Conservation (phyloP, 208 protist genomes). For the Endotrypanum monterogeii region DNA sequence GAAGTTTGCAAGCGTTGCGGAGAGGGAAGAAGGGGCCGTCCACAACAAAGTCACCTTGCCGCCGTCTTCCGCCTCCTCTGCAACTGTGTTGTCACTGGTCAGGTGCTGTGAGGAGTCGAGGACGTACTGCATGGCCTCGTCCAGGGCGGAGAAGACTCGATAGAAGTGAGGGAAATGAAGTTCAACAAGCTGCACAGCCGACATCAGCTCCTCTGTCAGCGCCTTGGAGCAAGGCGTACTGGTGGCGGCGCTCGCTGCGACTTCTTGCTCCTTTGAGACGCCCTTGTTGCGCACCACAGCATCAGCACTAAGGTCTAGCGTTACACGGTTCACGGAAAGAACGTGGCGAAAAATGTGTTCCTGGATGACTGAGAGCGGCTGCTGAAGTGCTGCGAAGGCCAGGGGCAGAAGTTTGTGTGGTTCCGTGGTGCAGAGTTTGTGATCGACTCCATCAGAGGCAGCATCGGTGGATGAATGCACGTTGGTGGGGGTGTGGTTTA, state of each 20-base stretch:
- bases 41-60: neutral
- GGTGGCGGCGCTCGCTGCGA: neutral
- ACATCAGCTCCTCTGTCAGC: neutral
- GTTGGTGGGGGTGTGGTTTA: neutral
- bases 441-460: neutral
- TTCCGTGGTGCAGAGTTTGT: neutral
- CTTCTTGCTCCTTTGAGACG: conserved; percentile 3
- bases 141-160: conserved; percentile 32
- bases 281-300: conserved; percentile 39
- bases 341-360: conserved; percentile 28
- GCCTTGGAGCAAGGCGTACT: conserved; percentile 14
- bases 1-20: conserved; percentile 4
- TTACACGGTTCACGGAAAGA: conserved; percentile 26
- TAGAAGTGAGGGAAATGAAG: conserved; percentile 52
- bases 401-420: conserved; percentile 1
- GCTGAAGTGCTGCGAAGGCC: conserved; percentile 31
- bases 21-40: neutral
- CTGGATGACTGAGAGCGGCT: conserved; percentile 39
- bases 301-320: conserved; percentile 29
- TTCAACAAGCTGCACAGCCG: conserved; percentile 17
- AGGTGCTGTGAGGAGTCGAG: conserved; percentile 9
- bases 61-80: neutral
- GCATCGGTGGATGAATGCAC: neutral
- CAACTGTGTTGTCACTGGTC: neutral
- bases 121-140: conserved; percentile 33